These are phyloP conservation scores for Puya raimondii DNA, from an alignment of 176 grass and related monocot species.

Conservation along the genomic window DNA sequence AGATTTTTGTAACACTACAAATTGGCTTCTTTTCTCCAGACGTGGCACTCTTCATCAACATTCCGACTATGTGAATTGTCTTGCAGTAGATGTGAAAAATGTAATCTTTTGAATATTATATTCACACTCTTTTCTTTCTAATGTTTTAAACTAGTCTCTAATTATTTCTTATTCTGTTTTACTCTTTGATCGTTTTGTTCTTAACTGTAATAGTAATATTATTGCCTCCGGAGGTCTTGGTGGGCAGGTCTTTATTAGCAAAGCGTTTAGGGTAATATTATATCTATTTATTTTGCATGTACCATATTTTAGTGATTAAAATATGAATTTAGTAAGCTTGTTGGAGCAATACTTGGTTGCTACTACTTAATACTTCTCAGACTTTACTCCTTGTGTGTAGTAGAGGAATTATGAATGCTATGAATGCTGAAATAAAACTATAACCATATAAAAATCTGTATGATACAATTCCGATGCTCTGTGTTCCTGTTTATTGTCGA, in stretches of 20 bases:
- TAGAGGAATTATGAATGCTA: too few relatives aligned
- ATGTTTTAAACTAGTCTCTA: background rate
- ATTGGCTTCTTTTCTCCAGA: constrained; percentile 34
- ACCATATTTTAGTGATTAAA: too few relatives aligned
- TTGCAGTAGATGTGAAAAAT: constrained; percentile 77
- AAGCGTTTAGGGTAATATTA: too few relatives aligned
- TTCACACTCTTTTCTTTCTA: background rate
- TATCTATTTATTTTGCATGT: too few relatives aligned
- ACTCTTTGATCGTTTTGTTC: constrained; percentile 20
- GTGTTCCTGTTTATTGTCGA: too few relatives aligned
- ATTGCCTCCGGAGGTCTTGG: constrained; percentile 85
- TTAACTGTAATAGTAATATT: constrained; percentile 59
- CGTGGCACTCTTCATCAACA: constrained; percentile 78
- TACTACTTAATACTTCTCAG: too few relatives aligned
- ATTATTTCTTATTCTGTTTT: constrained; percentile 3
- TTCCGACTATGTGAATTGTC: constrained; percentile 94
- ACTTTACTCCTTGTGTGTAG: too few relatives aligned
- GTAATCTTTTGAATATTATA: constrained; percentile 31
- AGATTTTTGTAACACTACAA: background rate
- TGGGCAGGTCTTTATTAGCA: constrained; percentile 94
- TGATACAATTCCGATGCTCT: too few relatives aligned
- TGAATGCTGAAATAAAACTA: too few relatives aligned
- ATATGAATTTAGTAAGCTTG: too few relatives aligned
- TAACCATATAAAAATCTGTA: too few relatives aligned
- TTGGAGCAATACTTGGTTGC: too few relatives aligned